Conservation (phyloP, 2,329 filamentous ascomycete genomes). For the Cladophialophora chaetospira region DNA sequence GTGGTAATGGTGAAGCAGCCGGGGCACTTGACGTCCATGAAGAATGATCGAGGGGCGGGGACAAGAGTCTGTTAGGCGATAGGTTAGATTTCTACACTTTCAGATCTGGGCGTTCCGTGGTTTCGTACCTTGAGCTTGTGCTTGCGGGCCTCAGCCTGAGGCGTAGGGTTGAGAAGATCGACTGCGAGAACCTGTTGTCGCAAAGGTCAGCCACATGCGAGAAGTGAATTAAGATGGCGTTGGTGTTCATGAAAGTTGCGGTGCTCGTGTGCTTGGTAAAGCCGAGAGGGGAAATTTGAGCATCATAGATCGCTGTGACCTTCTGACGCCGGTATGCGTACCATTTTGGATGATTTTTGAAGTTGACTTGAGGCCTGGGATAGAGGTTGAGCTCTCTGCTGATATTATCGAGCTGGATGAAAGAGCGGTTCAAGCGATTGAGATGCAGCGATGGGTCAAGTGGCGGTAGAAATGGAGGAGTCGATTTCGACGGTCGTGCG, state of each 20-base stretch:
- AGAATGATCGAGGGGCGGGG: conserved; percentile 96
- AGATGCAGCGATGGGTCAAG: conserved; percentile 32
- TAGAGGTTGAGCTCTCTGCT: conserved; percentile 33
- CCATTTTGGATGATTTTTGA: conserved; percentile 65
- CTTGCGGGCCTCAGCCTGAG: conserved; percentile 98
- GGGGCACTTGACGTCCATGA: conserved; percentile 99
- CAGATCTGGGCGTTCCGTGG: background rate
- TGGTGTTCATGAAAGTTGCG: conserved; percentile 25
- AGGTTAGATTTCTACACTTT: conserved; percentile 19
- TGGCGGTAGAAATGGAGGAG: conserved; percentile 25
- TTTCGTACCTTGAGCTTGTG: conserved; percentile 98
- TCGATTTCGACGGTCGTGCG: conserved; percentile 23
- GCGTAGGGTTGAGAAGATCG: conserved; percentile 98
- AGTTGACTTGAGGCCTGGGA: conserved; percentile 9
- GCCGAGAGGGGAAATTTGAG: conserved; percentile 25
- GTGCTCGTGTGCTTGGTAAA: conserved; percentile 32
- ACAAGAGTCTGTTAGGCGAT: conserved; percentile 71
- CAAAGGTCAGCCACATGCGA: conserved; percentile 27
- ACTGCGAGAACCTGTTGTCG: conserved; percentile 91
- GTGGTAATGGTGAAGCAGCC: conserved; percentile 99
- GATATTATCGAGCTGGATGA: conserved; percentile 37
- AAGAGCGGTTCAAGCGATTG: conserved; percentile 39
- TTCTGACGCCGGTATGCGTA: conserved; percentile 48
- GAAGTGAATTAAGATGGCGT: conserved; percentile 19
- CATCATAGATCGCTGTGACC: conserved; percentile 17